Evolutionary conservation across 2,329 filamentous ascomycete genomes (phyloP).

Genomic region (Cladosporium velox): DNA sequence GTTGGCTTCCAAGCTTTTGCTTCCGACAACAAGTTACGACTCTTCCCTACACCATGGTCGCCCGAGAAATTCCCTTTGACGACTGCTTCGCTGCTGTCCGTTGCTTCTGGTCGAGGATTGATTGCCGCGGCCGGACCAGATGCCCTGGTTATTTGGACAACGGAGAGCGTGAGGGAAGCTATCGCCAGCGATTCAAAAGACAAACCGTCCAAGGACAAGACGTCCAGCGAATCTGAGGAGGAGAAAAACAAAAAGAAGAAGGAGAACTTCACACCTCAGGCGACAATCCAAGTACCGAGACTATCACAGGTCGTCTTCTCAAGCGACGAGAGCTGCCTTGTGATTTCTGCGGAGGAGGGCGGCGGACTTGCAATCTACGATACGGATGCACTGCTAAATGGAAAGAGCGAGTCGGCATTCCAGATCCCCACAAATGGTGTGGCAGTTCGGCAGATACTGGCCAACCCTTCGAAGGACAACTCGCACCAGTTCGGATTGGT

Average conservation of each 20-base stretch:
- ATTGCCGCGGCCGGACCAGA: slow-evolving; percentile 87
- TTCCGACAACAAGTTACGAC: slow-evolving; percentile 78
- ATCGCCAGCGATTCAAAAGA: slow-evolving; percentile 52
- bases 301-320: slow-evolving; percentile 90
- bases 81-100: slow-evolving; percentile 78
- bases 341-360: slow-evolving; percentile 78
- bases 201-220: slow-evolving; percentile 7
- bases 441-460: slow-evolving; percentile 70
- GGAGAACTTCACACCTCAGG: slow-evolving; percentile 67
- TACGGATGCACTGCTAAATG: slow-evolving; percentile 66
- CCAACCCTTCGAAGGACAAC: slow-evolving; percentile 68
- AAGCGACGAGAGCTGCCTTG: slow-evolving; percentile 80
- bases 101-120: slow-evolving; percentile 77
- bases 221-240: not conserved
- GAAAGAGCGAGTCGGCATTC: slow-evolving; percentile 67
- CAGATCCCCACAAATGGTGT: slow-evolving; percentile 76
- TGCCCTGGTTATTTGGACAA: slow-evolving; percentile 72
- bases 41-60: slow-evolving; percentile 77
- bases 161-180: slow-evolving; percentile 74
- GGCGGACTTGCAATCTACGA: slow-evolving; percentile 85
- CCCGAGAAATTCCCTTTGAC: slow-evolving; percentile 67
- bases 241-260: slow-evolving; percentile 22
- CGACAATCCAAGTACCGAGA: slow-evolving; percentile 71
- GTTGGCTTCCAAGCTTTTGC: slow-evolving; percentile 80
- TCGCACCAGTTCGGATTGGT: slow-evolving; percentile 77